phyloP scores from a whole-genome alignment of 106 monocot species.

The Acorus calamus region DNA sequence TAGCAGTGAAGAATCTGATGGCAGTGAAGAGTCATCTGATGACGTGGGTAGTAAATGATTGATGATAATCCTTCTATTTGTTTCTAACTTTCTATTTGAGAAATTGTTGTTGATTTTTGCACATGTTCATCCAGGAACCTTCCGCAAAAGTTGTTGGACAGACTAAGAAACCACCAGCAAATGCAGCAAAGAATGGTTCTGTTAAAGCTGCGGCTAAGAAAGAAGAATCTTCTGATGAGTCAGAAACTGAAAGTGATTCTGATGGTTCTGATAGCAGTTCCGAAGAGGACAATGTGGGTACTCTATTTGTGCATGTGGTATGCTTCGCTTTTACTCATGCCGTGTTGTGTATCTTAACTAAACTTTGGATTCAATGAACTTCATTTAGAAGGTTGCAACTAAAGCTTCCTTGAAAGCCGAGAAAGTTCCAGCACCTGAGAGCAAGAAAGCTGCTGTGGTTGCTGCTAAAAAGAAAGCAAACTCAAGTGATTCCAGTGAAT shows the following conservation, averaged over 20 bases:
- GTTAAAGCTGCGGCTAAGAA: constrained; percentile 17
- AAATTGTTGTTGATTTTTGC: background rate
- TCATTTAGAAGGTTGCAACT: constrained; percentile 12
- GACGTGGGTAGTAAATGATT: constrained; percentile 26
- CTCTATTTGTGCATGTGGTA: no score
- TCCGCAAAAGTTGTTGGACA: constrained; percentile 10
- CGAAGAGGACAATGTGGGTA: constrained; percentile 27
- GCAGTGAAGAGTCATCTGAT: constrained; percentile 43
- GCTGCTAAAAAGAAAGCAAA: no score
- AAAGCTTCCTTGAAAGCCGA: background rate
- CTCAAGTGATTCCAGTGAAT: constrained; percentile 4
- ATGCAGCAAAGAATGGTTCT: constrained; percentile 14
- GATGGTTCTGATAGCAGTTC: constrained; percentile 44
- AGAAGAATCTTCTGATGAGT: constrained; percentile 26
- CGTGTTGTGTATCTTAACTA: no score
- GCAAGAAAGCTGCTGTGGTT: no score
- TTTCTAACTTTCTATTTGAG: background rate
- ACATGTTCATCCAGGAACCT: constrained; percentile 8
- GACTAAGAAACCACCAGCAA: constrained; percentile 9
- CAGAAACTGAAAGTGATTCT: constrained; percentile 43
- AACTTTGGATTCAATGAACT: no score
- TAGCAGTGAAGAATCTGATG: no score
- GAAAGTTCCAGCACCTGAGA: constrained; percentile 1
- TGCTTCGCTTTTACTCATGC: no score
- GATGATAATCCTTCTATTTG: background rate